A percentile compares a stretch with the other conserved stretches of the same genome.
phyloP scores from a whole-genome alignment of 1,284 basidiomycete genomes.

The Moesziomyces antarcticus region DNA sequence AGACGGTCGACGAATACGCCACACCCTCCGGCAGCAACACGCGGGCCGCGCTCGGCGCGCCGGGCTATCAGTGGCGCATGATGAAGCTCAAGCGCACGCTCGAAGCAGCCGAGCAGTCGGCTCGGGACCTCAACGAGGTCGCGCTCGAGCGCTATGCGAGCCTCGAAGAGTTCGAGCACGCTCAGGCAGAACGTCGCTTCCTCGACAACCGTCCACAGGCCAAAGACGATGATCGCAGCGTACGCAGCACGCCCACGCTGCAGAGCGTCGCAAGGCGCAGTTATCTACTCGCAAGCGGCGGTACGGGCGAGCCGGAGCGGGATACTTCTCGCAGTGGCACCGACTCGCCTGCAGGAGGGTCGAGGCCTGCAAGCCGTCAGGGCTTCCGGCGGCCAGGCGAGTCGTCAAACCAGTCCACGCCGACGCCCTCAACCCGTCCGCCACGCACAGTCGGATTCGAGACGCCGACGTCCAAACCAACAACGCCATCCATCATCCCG shows the following conservation, averaged over 20 bases:
- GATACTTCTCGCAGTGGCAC: slow-evolving; percentile 9
- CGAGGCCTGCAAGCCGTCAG: slow-evolving; percentile 37
- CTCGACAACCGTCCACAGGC: slow-evolving; percentile 75
- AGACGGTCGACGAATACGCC: slow-evolving; percentile 73
- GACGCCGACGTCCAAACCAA: slow-evolving; percentile 31
- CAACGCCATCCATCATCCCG: slow-evolving; percentile 48
- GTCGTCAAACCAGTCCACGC: slow-evolving; percentile 31
- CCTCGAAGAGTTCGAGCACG: slow-evolving; percentile 85
- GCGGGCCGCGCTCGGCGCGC: slow-evolving; percentile 74
- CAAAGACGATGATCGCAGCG: slow-evolving; percentile 71
- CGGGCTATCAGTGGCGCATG: slow-evolving; percentile 96
- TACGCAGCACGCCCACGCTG: slow-evolving; percentile 66
- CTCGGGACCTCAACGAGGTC: slow-evolving; percentile 79
- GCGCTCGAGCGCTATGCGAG: slow-evolving; percentile 75
- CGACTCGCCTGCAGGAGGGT: slow-evolving; percentile 6
- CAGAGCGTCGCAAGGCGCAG: slow-evolving; percentile 38
- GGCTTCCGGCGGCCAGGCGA: slow-evolving; percentile 57
- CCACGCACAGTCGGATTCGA: slow-evolving; percentile 43
- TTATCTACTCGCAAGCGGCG: slow-evolving; percentile 39
- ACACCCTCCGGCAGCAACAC: slow-evolving; percentile 12
- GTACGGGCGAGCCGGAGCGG: background rate
- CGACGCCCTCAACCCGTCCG: slow-evolving; percentile 14
- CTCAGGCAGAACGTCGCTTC: slow-evolving; percentile 82
- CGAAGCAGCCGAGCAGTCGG: slow-evolving; percentile 87
- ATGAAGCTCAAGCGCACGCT: slow-evolving; percentile 90